Base-by-base conservation (phyloP, 768 basidiomycete genomes). In the Naematelia encephala region DNA sequence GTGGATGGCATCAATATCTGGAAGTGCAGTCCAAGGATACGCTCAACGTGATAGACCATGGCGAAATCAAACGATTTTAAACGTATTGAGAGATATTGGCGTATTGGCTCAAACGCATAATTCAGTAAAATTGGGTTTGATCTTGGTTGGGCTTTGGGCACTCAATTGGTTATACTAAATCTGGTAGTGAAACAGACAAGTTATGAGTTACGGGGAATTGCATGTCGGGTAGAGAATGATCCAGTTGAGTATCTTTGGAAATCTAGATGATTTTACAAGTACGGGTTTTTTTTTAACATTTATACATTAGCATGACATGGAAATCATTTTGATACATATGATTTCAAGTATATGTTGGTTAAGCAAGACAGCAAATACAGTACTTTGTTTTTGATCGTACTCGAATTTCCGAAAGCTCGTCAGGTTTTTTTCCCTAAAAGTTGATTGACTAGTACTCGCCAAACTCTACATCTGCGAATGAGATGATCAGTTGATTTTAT, bases 101-200 rank as follows among this genome's bases (percentile, higher is more conserved):
- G 76, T 45, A 58, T 73, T 77, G 54, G 77, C 79, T 63, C 70
- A 70, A 63, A 72, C 77, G n/a, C 81, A 83, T 44, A 69, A 81
- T 28, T 78, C 78, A 59, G 76, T 80, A 14, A 83, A 79, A 57
- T 62, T 83, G 21, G 73, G 75, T 8, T 64, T 82, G 30, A 80
- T 79, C 23, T 54, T 81, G 11, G 69, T 78, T 14, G 69, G 80
- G 1, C 82, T 90, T 79, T 89, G 88, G 88, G 55, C 82, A 29
- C 67, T 84, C 48, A 90, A 90, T 69, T 66, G 84, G 47, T 68
- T 87, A 10, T 89, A 77, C 47, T 77, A 69, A 59, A 16, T 8
- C 8, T 8, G 34, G 34, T 8, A 8, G 34, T 8, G 8, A 16
- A 16, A 39, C 34, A 8, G 8, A 39, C 8, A 39, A 8, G 34